Evolutionary conservation across 495 filamentous ascomycete species (phyloP).

Genomic region (Aspergillus affinis): DNA sequence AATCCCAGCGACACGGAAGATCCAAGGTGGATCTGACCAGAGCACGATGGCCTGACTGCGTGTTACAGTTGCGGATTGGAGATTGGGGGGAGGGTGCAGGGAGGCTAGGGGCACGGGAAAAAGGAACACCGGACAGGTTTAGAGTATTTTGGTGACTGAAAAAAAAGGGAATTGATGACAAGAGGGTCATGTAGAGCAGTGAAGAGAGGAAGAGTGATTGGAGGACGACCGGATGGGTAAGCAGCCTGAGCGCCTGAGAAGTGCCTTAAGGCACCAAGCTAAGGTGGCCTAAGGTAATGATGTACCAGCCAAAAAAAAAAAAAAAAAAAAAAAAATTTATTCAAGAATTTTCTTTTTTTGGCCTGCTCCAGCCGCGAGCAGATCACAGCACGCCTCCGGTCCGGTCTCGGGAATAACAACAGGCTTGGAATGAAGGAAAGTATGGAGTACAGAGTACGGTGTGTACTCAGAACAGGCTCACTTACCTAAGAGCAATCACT

Average conservation of each 20-base stretch:
- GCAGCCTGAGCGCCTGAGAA: conserved; percentile 24
- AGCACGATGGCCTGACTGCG: conserved; percentile 41
- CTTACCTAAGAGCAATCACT: conserved; percentile 3
- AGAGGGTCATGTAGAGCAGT: neutral
- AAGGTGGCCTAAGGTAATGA: conserved; percentile 8
- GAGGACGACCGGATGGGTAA: conserved; percentile 11
- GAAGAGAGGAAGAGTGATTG: conserved; percentile 3
- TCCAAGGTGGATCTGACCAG: conserved; percentile 29
- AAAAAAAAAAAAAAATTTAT: conserved; percentile 5
- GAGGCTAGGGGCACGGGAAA: too few relatives aligned
- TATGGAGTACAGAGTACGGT: neutral
- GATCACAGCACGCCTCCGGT: conserved; percentile 17
- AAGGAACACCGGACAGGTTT: too few relatives aligned
- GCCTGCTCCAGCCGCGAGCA: conserved; percentile 15
- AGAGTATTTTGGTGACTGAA: neutral
- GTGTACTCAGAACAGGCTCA: neutral
- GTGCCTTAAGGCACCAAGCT: conserved; percentile 21
- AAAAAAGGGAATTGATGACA: conserved; percentile 3
- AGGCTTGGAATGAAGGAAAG: neutral
- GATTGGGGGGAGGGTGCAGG: too few relatives aligned
- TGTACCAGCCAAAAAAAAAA: neutral
- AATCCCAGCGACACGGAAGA: conserved; percentile 36
- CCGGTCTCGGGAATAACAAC: conserved; percentile 13
- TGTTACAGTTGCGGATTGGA: conserved; percentile 3
- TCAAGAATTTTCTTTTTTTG: too few relatives aligned